Base-by-base conservation (phyloP, 805 yeast genomes). In the Ogataea saltuana region DNA sequence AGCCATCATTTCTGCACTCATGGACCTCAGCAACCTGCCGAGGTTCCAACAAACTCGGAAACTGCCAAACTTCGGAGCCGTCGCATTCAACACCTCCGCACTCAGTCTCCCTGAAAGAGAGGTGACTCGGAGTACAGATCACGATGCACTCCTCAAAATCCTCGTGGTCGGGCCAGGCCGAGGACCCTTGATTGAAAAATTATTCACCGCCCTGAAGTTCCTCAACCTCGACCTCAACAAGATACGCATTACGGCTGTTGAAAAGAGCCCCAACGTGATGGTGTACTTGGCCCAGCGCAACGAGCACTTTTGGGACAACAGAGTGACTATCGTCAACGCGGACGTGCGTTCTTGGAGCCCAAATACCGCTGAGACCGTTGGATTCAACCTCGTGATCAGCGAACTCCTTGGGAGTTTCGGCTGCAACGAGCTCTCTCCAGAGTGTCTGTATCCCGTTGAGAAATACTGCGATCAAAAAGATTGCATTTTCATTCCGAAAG, bases 321-420 rank as follows among this genome's bases (percentile, higher is more conserved):
- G 55, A 5, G 84, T 86, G 1, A 58, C 69, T 7, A 60, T 89
- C 2, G 58, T 83, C 3, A 63, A 71, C 32, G 69, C 67, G 3
- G 96, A 90, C 61, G 76, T 81, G 62, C 65, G 93, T 13, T 47
- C 55, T 2, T 77, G 82, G 81, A 41, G 55, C 7, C 58, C 59
- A 6, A n/a, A 30, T 3, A 9, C 36, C 13, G 20, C 45, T 10
- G 27, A 39, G 69, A 3, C 51, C 50, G 48, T 58, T 10, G 66
- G 68, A 13, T 71, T 74, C 43, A 75, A 85, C 56, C 55, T 90
- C 32, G 74, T 89, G 7, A 72, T 91, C 1, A 84, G 95, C 33
- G 97, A 90, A 60, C 67, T 91, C 6, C 63, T 90, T 20, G 97
- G 97, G 5, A 86, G 96, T 12, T 85, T 91, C 66, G 97, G 96